Base-by-base conservation (phyloP, 108 stramenopile genomes). In the Pseudonitzschia delicatissima region DNA sequence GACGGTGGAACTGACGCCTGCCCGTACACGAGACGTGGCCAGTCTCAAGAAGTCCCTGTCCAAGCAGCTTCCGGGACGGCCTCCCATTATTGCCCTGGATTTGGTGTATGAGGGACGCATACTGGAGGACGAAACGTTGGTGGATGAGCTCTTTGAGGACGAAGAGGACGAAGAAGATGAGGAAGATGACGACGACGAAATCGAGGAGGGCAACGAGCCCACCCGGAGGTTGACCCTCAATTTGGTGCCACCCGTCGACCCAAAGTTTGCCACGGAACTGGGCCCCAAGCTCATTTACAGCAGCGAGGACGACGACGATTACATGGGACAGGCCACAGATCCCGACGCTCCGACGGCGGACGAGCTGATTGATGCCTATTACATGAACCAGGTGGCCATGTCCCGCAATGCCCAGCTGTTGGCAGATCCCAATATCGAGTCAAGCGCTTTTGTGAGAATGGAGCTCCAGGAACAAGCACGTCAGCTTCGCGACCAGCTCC, bases 211-310 rank as follows among this genome's bases (percentile, higher is more conserved):
- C 37, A 62, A 73, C 6, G 64, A 64, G n/a, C 45, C 57, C 11
- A 44, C 25, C 51, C 73, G 68, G 52, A 61, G 84, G 17, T 55
- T 93, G 5, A 79, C 76, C 18, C 60, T 85, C 45, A 87, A 93
- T 68, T 76, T 79, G 26, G 50, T 88, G 18, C 92, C 92, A 32
- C 92, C 92, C 5, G 77, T 93, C 17, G 87, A 93, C 66, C 62
- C 80, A 28, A 87, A 85, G 62, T 88, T 87, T 67, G 84, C 77
- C 0, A 69, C 62, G 15, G 82, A 85, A 45, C 68, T 88, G n/a
- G 65, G 42, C 23, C 61, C 77, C 5, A 66, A 86, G 57, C 72
- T 84, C 47, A 73, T 67, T 62, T 57, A 36, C 7, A 18, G 52
- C 13, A 13, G 25, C 12, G 34, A 28, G 4, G 60, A 57, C 18